Base-by-base conservation (phyloP, 352 stramenopile genomes). In the Phytophthora nicotianae region DNA sequence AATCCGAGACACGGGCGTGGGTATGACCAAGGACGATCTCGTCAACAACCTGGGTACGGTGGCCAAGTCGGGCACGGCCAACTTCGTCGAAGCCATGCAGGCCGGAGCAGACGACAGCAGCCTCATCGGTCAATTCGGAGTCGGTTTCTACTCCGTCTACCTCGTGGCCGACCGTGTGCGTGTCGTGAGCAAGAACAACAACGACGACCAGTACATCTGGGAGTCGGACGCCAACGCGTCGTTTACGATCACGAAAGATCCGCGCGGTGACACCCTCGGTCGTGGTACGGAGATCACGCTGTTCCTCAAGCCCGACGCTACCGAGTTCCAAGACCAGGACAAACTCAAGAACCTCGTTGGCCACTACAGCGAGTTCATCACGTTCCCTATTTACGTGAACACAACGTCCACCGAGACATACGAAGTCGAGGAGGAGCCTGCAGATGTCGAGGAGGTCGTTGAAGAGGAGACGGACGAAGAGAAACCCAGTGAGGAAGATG, bases 141-240 rank as follows among this genome's bases (percentile, higher is more conserved):
- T 99, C 24, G 98, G 98, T 29, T 99, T 99, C 77, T 99, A 99
- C 82, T 99, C 97, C 10, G 91, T 98, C 23, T 99, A 99, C 80
- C 74, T 99, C 16, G 97, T 99, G 7, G 89, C 96, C 0, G 96
- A 99, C 79, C 81, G 84, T 43, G 95, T 99, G 46, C 89, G 94
- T 51, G 97, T 99, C 29, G 84, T 98, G 21, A 98, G 89, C 60
- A 99, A 99, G 86, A 88, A 98, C 74, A 97, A 98, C 62, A 85
- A 98, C 56, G 97, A 99, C 68, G 88, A 95, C 35, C 98, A 99
- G 86, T 91, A 99, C 83, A 88, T 99, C 49, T 99, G 98, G 98
- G 96, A 99, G 67, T 99, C 95, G 45, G 94, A 97, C 33, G 98
- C 98, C 64, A 97, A 98, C 72, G 89, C 83, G 21, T 97, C 88